Conservation (phyloP, 164 flowering plant genomes). For the Tetrastigma voinierianum region DNA sequence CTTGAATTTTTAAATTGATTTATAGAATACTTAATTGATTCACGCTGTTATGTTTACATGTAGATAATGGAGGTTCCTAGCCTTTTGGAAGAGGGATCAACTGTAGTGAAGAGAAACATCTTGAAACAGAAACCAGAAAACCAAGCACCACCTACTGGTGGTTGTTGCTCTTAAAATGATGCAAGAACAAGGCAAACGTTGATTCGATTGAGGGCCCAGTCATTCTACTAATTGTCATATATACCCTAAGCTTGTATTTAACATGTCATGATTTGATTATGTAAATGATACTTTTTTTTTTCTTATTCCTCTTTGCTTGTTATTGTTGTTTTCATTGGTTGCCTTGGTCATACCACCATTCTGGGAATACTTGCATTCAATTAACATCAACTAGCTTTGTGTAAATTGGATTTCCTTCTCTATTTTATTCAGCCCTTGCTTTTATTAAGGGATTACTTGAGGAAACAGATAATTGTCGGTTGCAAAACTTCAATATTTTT, state of each 20-base stretch:
- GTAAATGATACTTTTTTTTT: conserved; percentile 14
- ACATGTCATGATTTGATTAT: conserved; percentile 13
- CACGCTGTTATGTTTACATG: not conserved
- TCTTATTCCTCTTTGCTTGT: not conserved
- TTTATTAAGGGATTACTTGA: not conserved
- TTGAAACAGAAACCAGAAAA: conserved; percentile 60
- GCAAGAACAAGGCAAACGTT: not conserved
- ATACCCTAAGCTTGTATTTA: conserved; percentile 2
- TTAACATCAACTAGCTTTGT: conserved; percentile 13
- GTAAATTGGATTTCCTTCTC: conserved; percentile 20
- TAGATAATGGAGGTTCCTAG: conserved; percentile 86
- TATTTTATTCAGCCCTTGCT: not conserved
- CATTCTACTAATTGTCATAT: not conserved
- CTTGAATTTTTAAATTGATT: too few relatives aligned
- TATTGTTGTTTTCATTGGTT: conserved; percentile 10
- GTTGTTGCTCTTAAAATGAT: conserved; percentile 45
- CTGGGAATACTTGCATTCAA: conserved; percentile 7
- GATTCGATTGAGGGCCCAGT: not conserved
- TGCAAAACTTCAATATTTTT: too few relatives aligned
- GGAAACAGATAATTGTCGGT: too few relatives aligned
- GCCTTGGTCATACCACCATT: conserved; percentile 3
- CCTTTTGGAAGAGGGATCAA: conserved; percentile 70
- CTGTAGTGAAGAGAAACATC: conserved; percentile 48
- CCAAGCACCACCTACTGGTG: conserved; percentile 27
- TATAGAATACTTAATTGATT: too few relatives aligned